These are phyloP conservation scores for Rhodofomes roseus DNA, from an alignment of 1,284 basidiomycete species.

Conservation along the genomic window DNA sequence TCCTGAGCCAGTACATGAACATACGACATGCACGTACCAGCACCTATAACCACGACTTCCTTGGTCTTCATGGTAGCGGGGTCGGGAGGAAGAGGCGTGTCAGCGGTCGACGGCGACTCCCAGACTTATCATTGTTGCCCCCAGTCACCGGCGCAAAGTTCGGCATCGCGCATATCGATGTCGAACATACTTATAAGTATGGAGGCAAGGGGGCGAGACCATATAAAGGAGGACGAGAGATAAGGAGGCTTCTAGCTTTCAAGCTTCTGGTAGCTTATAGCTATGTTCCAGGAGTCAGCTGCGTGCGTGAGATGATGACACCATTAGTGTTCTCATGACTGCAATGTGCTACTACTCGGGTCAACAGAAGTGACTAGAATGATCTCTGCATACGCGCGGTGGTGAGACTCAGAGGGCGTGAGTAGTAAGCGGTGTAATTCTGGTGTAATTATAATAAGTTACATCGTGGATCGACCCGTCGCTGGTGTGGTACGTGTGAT, in stretches of 20 bases:
- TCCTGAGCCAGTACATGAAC: neutral
- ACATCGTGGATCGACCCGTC: too few relatives aligned
- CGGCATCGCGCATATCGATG: neutral
- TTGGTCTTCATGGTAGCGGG: neutral
- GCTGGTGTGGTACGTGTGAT: neutral
- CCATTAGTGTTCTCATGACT: neutral
- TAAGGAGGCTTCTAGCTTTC: neutral
- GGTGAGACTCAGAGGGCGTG: too few relatives aligned
- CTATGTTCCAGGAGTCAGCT: neutral
- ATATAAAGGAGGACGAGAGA: neutral
- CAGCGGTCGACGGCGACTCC: neutral
- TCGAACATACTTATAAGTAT: conserved; percentile 1
- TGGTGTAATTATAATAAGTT: too few relatives aligned
- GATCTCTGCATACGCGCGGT: too few relatives aligned
- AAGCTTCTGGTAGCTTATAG: neutral
- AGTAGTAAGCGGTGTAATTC: too few relatives aligned
- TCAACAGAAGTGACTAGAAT: too few relatives aligned
- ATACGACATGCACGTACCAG: neutral
- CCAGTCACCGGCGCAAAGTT: neutral
- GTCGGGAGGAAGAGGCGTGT: neutral
- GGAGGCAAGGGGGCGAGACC: neutral
- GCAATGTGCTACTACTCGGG: too few relatives aligned
- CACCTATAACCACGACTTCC: conserved; percentile 6
- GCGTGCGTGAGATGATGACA: neutral
- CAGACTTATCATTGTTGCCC: neutral